Evolutionary conservation across 2,329 filamentous ascomycete genomes (phyloP).

Genomic region (Lasiodiplodia sp.): DNA sequence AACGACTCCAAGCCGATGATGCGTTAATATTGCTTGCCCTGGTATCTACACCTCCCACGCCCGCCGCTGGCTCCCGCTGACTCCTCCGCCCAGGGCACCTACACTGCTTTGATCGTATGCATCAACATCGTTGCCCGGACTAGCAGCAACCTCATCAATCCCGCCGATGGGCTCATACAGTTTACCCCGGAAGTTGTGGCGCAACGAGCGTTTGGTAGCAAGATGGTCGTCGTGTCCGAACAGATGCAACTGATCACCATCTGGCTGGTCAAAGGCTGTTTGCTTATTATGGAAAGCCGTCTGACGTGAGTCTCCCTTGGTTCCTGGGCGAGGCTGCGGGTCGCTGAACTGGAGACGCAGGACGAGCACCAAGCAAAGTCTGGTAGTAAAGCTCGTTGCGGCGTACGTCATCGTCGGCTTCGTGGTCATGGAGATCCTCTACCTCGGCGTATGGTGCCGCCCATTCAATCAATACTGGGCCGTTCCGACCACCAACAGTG

Average conservation of each 20-base stretch:
- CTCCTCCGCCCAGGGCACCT: constrained; percentile 37
- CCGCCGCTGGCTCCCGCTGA: neutral
- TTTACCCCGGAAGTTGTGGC: constrained; percentile 49
- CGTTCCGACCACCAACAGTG: constrained; percentile 50
- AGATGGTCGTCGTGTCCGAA: constrained; percentile 62
- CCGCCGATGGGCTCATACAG: constrained; percentile 40
- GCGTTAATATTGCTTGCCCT: constrained; percentile 46
- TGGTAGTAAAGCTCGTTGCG: constrained; percentile 53
- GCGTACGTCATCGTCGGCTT: constrained; percentile 57
- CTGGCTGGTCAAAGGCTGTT: constrained; percentile 62
- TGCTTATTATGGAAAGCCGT: constrained; percentile 62
- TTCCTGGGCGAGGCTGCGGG: neutral
- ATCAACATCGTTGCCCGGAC: constrained; percentile 44
- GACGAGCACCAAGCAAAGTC: constrained; percentile 41
- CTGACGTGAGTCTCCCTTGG: constrained; percentile 49
- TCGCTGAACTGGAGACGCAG: constrained; percentile 37
- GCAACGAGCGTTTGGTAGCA: constrained; percentile 59
- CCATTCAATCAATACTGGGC: constrained; percentile 62
- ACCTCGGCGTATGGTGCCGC: constrained; percentile 64
- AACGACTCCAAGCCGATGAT: constrained; percentile 43
- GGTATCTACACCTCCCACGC: constrained; percentile 33
- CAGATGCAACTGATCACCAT: constrained; percentile 60
- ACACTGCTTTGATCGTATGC: constrained; percentile 43
- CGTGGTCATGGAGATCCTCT: constrained; percentile 57
- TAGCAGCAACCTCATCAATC: constrained; percentile 46